phyloP scores from a whole-genome alignment of 2,329 filamentous ascomycete genomes.

The Grosmannia clavigera region DNA sequence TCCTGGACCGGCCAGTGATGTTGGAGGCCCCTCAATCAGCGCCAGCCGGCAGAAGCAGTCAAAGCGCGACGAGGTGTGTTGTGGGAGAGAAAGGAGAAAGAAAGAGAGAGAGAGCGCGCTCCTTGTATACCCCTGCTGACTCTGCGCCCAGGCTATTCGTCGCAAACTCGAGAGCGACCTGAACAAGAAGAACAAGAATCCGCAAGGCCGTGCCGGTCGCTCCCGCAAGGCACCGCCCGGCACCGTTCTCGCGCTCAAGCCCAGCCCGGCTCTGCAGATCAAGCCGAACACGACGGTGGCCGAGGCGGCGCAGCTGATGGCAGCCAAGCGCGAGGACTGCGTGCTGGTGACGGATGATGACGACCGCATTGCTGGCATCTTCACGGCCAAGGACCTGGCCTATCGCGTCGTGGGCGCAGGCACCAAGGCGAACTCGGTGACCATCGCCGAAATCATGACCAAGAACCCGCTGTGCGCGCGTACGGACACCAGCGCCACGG shows the following conservation, averaged over 20 bases:
- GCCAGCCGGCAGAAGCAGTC: conserved; percentile 92
- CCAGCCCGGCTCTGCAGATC: conserved; percentile 92
- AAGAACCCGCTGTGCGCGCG: conserved; percentile 96
- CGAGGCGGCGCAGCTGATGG: conserved; percentile 96
- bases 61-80: conserved; percentile 91
- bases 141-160: conserved; percentile 66
- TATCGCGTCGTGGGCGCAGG: conserved; percentile 92
- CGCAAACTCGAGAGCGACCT: conserved; percentile 94
- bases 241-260: conserved; percentile 89
- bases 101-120: not conserved
- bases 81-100: not conserved
- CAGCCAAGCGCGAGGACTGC: conserved; percentile 95
- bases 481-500: conserved; percentile 95
- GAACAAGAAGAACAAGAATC: conserved; percentile 87
- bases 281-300: conserved; percentile 89
- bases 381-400: conserved; percentile 95
- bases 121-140: not conserved
- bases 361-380: conserved; percentile 95
- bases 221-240: conserved; percentile 90
- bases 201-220: conserved; percentile 63
- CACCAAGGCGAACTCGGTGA: conserved; percentile 77
- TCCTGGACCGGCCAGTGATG: conserved; percentile 40
- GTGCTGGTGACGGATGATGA: conserved; percentile 96
- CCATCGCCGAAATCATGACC: conserved; percentile 98
- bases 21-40: conserved; percentile 56